Base-by-base conservation (phyloP, 2,329 filamentous ascomycete genomes). In the Fusarium burgessii region DNA sequence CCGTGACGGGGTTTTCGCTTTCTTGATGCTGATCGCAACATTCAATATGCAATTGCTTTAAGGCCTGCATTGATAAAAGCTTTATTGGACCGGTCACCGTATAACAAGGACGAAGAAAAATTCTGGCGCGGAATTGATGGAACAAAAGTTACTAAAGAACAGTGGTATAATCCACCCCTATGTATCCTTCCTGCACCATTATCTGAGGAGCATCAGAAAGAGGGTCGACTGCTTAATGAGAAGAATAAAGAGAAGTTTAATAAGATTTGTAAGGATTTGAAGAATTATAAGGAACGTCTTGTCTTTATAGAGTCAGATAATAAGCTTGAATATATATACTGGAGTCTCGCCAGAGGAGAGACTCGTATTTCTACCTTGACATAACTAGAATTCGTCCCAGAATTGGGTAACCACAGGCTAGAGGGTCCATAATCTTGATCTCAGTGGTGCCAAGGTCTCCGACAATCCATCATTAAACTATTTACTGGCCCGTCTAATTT, bases 31-130 rank as follows among this genome's bases (percentile, higher is more conserved):
- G 35, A 61, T 58, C 42, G 42, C 14, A 61, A 61, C 0, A 29
- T 61, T 3, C 35, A 41, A 8, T 29, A 47, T 13, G 42, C 42
- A 10, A 41, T 58, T 14, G 27, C 42, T 3, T 8, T 61, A 1
- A 46, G 58, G 5, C 58, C 35, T n/a, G 51, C 27, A 9, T 23
- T 61, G 6, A 58, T 61, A 7, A 61, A 61, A 15, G 58, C 51
- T 15, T 18, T 58, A 2, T 11, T 61, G 0, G 58, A 61, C 29
- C 58, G 58, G 2, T 15, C 13, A 3, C 58, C 58, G 10, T 58
- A 61, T 35, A 12, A 61, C 5, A 7, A 6, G 13, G 42, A 47
- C 3, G 58, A 41, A 35, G 51, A 61, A 13, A 47, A 5, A 35
- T 13, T 25, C 17, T 35, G 12, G 6, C 35, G 20, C 0, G 27